A percentile compares a stretch with the other conserved stretches of the same genome.
phyloP scores from a whole-genome alignment of 495 filamentous ascomycete genomes.

The Neurospora cerealis region DNA sequence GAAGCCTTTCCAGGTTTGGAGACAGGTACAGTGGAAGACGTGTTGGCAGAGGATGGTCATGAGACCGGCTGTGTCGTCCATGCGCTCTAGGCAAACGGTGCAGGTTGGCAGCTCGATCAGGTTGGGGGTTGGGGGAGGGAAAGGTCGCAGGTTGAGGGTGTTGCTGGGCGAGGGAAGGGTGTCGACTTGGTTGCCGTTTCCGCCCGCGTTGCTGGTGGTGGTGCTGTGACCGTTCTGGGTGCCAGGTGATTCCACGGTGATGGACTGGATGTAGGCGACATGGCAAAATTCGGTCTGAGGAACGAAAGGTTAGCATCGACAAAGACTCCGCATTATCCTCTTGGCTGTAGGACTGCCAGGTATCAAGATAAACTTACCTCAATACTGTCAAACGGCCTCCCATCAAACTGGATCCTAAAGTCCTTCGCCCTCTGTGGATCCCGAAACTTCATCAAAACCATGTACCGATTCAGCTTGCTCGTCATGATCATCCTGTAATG shows the following conservation, averaged over 20 bases:
- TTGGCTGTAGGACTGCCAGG: background rate
- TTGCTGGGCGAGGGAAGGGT: conserved; percentile 37
- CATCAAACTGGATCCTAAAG: conserved; percentile 86
- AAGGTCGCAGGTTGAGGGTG: conserved; percentile 58
- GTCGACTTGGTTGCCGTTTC: conserved; percentile 53
- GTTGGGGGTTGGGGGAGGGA: conserved; percentile 83
- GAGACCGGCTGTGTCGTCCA: conserved; percentile 93
- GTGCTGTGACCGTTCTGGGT: background rate
- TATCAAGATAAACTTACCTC: conserved; percentile 50
- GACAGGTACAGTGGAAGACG: conserved; percentile 94
- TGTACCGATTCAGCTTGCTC: conserved; percentile 77
- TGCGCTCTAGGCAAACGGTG: conserved; percentile 91
- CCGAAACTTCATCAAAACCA: conserved; percentile 95
- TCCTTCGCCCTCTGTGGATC: conserved; percentile 59
- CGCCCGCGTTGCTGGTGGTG: conserved; percentile 48
- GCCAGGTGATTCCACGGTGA: conserved; percentile 47
- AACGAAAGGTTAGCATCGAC: conserved; percentile 12
- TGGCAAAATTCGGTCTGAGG: conserved; percentile 87
- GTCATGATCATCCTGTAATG: conserved; percentile 96
- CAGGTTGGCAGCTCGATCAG: conserved; percentile 91
- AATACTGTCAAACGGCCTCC: conserved; percentile 87
- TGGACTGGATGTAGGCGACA: conserved; percentile 89
- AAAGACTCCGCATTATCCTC: background rate
- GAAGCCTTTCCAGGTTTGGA: conserved; percentile 90
- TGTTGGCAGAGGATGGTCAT: conserved; percentile 96